Conservation (phyloP, 192 early-diverging fungal genomes). For the Podila verticillata region DNA sequence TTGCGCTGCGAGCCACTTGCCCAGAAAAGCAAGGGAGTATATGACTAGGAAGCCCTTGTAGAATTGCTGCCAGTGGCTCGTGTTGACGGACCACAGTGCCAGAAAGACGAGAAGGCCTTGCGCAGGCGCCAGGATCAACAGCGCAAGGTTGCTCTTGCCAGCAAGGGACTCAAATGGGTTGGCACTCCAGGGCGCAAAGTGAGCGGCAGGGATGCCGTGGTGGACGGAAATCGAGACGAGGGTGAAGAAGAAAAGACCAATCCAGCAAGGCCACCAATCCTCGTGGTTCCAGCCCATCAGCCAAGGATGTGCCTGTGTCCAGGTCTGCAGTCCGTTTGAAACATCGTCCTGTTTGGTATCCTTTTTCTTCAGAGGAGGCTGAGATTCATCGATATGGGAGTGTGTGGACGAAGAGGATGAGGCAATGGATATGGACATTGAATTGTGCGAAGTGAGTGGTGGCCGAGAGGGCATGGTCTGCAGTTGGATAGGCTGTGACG, state of each 20-base stretch:
- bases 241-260: conserved; percentile 61
- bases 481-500: no score
- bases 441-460: no score
- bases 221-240: conserved; percentile 53
- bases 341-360: no score
- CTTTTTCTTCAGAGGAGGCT: no score
- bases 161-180: conserved; percentile 61
- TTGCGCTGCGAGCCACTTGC: conserved; percentile 61
- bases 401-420: no score
- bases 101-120: conserved; percentile 61
- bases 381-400: no score
- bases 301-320: conserved; percentile 34
- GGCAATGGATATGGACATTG: no score
- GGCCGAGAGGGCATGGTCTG: no score
- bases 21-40: conserved; percentile 53
- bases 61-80: conserved; percentile 48
- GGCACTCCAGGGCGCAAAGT: conserved; percentile 50
- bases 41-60: conserved; percentile 58
- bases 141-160: conserved; percentile 35
- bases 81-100: conserved; percentile 39
- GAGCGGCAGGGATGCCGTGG: conserved; percentile 54
- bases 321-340: background rate
- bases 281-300: conserved; percentile 64
- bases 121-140: conserved; percentile 55
- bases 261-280: conserved; percentile 69